phyloP scores from a whole-genome alignment of 495 filamentous ascomycete species.

The Aspergillus panamensis region DNA sequence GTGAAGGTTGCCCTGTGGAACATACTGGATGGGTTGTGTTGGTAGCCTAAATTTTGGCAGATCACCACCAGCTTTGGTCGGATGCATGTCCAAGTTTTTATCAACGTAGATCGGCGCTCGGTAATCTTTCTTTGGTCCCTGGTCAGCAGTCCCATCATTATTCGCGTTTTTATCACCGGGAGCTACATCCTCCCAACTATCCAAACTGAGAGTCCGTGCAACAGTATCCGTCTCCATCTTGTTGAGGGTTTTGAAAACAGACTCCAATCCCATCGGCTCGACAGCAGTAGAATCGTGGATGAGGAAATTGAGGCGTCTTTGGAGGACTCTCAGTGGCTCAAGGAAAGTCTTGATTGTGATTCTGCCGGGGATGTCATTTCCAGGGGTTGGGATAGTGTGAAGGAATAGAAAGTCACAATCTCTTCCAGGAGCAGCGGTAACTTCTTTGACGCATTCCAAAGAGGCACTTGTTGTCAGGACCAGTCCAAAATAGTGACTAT shows the following conservation, averaged over 20 bases:
- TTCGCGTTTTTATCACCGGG: constrained; percentile 49
- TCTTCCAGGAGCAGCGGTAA: constrained; percentile 82
- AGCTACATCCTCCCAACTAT: constrained; percentile 91
- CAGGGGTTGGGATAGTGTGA: constrained; percentile 64
- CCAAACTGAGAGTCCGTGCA: constrained; percentile 65
- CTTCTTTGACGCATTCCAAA: constrained; percentile 74
- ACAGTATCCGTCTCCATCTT: constrained; percentile 64
- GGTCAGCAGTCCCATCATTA: constrained; percentile 17
- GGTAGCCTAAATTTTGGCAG: constrained; percentile 80
- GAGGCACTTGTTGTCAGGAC: constrained; percentile 74
- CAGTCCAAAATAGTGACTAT: constrained; percentile 90
- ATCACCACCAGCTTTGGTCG: constrained; percentile 40
- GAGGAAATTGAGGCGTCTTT: constrained; percentile 77
- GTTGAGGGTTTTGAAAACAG: constrained; percentile 61
- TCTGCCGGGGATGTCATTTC: constrained; percentile 60
- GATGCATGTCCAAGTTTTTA: constrained; percentile 53
- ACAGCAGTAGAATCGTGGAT: constrained; percentile 70
- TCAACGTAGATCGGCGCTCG: constrained; percentile 61
- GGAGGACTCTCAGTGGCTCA: constrained; percentile 77
- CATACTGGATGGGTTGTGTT: constrained; percentile 73
- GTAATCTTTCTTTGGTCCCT: constrained; percentile 50
- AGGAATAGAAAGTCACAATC: constrained; percentile 94
- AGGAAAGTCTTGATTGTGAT: constrained; percentile 90
- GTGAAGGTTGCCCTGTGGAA: constrained; percentile 73
- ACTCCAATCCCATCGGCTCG: constrained; percentile 57